Evolutionary conservation across 352 stramenopile species (phyloP).

Genomic region (Pythium dissotocum): DNA sequence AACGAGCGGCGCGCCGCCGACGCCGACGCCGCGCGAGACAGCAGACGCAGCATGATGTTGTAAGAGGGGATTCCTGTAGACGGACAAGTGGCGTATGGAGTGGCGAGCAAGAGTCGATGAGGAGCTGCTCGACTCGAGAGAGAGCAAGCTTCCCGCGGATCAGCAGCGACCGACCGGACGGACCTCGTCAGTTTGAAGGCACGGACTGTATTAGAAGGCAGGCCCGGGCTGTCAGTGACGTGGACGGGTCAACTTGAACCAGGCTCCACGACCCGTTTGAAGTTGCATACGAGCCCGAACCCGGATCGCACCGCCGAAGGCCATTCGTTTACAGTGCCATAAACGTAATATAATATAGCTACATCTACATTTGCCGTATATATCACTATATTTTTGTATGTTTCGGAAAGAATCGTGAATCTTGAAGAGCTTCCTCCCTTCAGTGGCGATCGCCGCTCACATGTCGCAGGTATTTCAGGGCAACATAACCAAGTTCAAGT

Average conservation of each 20-base stretch:
- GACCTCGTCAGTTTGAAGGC: background rate
- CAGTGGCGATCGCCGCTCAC: background rate
- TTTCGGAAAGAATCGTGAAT: background rate
- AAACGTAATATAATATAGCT: conserved; percentile 2
- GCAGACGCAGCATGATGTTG: conserved; percentile 23
- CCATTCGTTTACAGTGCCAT: conserved; percentile 29
- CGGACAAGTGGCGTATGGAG: conserved; percentile 1
- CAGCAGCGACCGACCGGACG: too few species aligned
- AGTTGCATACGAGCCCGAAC: conserved; percentile 7
- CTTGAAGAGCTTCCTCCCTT: background rate
- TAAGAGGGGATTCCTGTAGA: background rate
- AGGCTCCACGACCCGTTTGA: conserved; percentile 21
- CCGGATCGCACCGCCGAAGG: conserved; percentile 6
- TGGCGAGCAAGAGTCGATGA: background rate
- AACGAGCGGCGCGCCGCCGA: conserved; percentile 28
- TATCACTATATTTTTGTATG: background rate
- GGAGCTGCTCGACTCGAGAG: background rate
- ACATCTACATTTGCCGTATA: background rate
- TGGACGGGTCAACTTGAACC: conserved; percentile 39
- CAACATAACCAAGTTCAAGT: background rate
- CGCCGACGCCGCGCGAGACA: conserved; percentile 11
- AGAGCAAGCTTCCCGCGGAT: background rate
- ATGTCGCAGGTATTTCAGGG: background rate
- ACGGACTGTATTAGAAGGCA: background rate
- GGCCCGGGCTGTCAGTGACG: conserved; percentile 4